Evolutionary conservation across 2,329 filamentous ascomycete genomes (phyloP), one percentile per base, ranked within the genome.

Genomic region (Zymoseptoria pseudotritici): DNA sequence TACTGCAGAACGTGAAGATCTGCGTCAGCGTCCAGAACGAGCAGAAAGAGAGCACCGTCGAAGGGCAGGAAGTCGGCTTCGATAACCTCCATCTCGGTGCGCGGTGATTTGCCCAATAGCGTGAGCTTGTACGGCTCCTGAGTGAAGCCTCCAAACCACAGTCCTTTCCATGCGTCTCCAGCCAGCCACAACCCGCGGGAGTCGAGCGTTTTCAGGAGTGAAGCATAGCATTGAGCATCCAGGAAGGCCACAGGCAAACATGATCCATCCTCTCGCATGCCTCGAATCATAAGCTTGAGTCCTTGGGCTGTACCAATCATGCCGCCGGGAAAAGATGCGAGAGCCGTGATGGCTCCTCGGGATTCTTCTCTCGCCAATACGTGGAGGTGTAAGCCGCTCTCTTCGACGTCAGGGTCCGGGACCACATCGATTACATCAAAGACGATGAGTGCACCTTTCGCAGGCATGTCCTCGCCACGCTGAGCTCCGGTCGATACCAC

Each of bases 121-220:
- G 91, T 88, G 85, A 99, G 91, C 66, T 89, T 92, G 73, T 97
- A 99, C 0, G 94, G 94, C 70, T 97, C 94, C 76, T 99, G 93
- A 76, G 90, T 94, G 71, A 97, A 99, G 0, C 94, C 94, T 0
- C 90, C 89, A 67, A 99, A 95, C 91, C 94, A 97, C 2, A 97
- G 81, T 0, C 94, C 94, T 77, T 96, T 96, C 72, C 94, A 86
- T 0, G 89, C 90, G 76, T 99, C 94, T 0, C 90, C 89, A 77
- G 97, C 86, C 10, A 96, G 80, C 69, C 90, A 91, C 72, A 99
- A 81, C 0, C 93, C 92, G 0, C 91, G 95, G 1, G 88, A 86
- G 3, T 86, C 86, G 19, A 99, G 81, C 68, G 91, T 90, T 70
- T 92, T 94, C 57, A 91, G 83, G n/a, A 88, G 85, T 2, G 86